Conservation (phyloP, 768 basidiomycete species). For the Boletellus sp. region DNA sequence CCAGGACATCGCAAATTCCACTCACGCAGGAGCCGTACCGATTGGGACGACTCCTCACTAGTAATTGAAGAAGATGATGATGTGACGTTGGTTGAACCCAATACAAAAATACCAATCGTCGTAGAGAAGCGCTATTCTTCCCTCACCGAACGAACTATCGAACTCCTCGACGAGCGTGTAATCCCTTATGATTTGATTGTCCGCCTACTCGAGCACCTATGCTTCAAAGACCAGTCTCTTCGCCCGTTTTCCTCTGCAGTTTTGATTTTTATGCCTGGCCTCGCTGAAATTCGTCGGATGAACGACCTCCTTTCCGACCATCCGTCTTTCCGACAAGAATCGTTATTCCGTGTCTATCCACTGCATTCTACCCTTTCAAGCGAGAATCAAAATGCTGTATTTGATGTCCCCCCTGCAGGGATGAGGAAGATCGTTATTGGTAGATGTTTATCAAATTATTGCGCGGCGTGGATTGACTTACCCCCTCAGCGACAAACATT, state of each 20-base stretch:
- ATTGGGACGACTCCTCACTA: slow-evolving; percentile 76
- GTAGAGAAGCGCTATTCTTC: slow-evolving; percentile 80
- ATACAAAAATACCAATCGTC: slow-evolving; percentile 37
- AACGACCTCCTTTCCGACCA: slow-evolving; percentile 81
- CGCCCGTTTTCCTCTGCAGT: slow-evolving; percentile 69
- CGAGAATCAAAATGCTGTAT: slow-evolving; percentile 87
- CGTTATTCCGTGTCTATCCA: slow-evolving; percentile 72
- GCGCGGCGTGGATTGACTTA: neutral
- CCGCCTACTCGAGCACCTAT: slow-evolving; percentile 75
- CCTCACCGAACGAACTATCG: slow-evolving; percentile 71
- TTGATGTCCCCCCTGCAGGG: slow-evolving; percentile 78
- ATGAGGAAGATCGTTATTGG: slow-evolving; percentile 93
- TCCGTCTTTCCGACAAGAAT: slow-evolving; percentile 56
- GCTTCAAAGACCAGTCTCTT: slow-evolving; percentile 59
- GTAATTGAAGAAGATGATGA: slow-evolving; percentile 64
- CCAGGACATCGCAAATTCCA: slow-evolving; percentile 63
- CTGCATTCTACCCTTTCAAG: slow-evolving; percentile 92
- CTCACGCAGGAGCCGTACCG: slow-evolving; percentile 54
- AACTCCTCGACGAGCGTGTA: slow-evolving; percentile 79
- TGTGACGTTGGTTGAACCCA: slow-evolving; percentile 30
- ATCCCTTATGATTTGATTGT: slow-evolving; percentile 93
- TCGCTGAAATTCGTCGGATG: slow-evolving; percentile 88
- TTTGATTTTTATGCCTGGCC: slow-evolving; percentile 90
- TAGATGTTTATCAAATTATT: slow-evolving; percentile 31
- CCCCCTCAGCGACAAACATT: slow-evolving; percentile 72